phyloP scores from a whole-genome alignment of 164 flowering plant species.

The Amborella trichopoda region DNA sequence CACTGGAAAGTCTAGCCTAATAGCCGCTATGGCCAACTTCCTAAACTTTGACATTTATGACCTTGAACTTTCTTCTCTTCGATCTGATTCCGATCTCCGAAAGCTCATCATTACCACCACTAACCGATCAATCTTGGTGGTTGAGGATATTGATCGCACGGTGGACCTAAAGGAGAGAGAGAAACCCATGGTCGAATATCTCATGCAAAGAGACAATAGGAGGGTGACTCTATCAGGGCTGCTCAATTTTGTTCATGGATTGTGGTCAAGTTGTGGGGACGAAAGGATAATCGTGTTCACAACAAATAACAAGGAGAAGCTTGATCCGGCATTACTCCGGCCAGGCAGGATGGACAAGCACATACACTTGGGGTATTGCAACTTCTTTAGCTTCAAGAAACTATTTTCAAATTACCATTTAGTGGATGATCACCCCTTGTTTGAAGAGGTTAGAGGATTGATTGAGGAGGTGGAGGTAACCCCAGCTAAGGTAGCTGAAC shows the following conservation, averaged over 20 bases:
- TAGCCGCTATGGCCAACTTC: slow-evolving; percentile 10
- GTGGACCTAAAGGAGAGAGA: slow-evolving; percentile 5
- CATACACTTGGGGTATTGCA: slow-evolving; percentile 3
- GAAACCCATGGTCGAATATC: not conserved
- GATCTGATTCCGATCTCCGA: slow-evolving; percentile 8
- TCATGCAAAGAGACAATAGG: not conserved
- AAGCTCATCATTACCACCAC: slow-evolving; percentile 8
- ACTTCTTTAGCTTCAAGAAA: slow-evolving; percentile 37
- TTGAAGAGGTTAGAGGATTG: slow-evolving; percentile 17
- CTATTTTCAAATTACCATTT: slow-evolving; percentile 39
- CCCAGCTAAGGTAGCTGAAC: slow-evolving; percentile 61
- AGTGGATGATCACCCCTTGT: slow-evolving; percentile 28
- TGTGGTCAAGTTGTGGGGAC: slow-evolving; percentile 2
- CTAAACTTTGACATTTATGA: slow-evolving; percentile 14
- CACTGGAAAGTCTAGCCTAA: slow-evolving; percentile 8
- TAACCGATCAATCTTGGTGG: slow-evolving; percentile 7
- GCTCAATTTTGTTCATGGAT: slow-evolving; percentile 3
- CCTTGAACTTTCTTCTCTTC: slow-evolving; percentile 13
- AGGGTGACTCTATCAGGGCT: slow-evolving; percentile 4
- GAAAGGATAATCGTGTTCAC: slow-evolving; percentile 7
- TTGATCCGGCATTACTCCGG: slow-evolving; percentile 5
- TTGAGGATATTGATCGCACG: slow-evolving; percentile 12
- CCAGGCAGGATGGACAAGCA: slow-evolving; percentile 5
- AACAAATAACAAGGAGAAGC: slow-evolving; percentile 5
- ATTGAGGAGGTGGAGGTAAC: slow-evolving; percentile 27